Evolutionary conservation across 2,329 filamentous ascomycete species (phyloP).

Genomic region (Botrytis fragariae): DNA sequence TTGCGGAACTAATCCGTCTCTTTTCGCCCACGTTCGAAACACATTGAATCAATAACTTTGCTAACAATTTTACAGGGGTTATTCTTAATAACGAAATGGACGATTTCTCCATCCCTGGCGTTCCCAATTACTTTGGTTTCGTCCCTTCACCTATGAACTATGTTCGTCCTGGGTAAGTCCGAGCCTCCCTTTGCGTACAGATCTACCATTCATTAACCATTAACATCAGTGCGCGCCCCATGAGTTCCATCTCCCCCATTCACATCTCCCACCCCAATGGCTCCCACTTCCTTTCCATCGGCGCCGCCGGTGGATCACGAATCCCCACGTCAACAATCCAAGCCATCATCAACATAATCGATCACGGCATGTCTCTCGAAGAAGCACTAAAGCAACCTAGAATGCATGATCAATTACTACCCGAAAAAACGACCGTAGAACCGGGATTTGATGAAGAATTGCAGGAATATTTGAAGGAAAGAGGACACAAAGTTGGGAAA

Average conservation of each 20-base stretch:
- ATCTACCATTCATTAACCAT: background rate
- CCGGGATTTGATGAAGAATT: constrained; percentile 63
- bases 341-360: constrained; percentile 69
- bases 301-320: constrained; percentile 75
- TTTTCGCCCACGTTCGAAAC: background rate
- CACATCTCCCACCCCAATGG: constrained; percentile 61
- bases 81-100: constrained; percentile 56
- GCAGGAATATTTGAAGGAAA: constrained; percentile 57
- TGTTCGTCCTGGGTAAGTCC: constrained; percentile 51
- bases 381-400: constrained; percentile 65
- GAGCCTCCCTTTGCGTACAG: background rate
- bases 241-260: constrained; percentile 74
- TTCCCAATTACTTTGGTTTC: constrained; percentile 80
- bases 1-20: background rate
- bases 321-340: constrained; percentile 81
- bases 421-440: constrained; percentile 67
- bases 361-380: constrained; percentile 56
- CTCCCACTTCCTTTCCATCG: constrained; percentile 65
- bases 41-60: background rate
- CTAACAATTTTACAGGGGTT: constrained; percentile 26
- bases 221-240: constrained; percentile 67
- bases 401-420: constrained; percentile 79
- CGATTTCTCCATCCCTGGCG: constrained; percentile 83
- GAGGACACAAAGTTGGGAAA: constrained; percentile 72
- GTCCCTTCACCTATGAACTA: constrained; percentile 78